Evolutionary conservation across 805 yeast species (phyloP).

Genomic region (Wickerhamomyces bovis): DNA sequence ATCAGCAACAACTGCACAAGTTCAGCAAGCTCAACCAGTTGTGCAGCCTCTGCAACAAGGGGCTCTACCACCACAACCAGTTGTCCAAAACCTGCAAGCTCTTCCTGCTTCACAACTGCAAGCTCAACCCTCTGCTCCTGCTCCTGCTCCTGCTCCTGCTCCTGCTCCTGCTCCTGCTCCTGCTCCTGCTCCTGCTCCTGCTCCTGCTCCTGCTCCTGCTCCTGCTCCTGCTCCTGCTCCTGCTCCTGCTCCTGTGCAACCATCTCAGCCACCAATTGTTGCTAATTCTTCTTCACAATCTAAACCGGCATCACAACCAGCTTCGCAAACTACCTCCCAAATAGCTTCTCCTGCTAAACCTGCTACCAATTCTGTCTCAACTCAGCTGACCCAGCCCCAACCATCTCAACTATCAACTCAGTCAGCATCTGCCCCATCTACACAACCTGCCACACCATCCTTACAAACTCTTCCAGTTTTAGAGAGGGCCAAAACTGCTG

Average conservation of each 20-base stretch:
- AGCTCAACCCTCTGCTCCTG: neutral
- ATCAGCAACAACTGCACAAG: neutral
- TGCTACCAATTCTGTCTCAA: neutral
- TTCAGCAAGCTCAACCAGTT: neutral
- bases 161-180: neutral
- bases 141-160: neutral
- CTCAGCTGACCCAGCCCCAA: neutral
- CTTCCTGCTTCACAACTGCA: neutral
- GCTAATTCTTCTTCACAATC: neutral
- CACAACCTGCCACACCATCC: neutral
- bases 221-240: neutral
- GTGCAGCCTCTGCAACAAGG: neutral
- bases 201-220: neutral
- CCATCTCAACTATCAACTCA: neutral
- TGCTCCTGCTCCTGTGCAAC: neutral
- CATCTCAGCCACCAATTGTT: neutral
- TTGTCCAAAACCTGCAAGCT: too few relatives aligned
- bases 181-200: neutral
- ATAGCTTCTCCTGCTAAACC: neutral
- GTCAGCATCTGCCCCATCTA: neutral
- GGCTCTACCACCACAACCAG: neutral
- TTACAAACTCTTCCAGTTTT: neutral
- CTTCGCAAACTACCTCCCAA: neutral
- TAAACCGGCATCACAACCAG: neutral
- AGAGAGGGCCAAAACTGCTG: neutral